phyloP scores from a whole-genome alignment of 495 filamentous ascomycete genomes.

The Hypomontagnella submonticulosa region DNA sequence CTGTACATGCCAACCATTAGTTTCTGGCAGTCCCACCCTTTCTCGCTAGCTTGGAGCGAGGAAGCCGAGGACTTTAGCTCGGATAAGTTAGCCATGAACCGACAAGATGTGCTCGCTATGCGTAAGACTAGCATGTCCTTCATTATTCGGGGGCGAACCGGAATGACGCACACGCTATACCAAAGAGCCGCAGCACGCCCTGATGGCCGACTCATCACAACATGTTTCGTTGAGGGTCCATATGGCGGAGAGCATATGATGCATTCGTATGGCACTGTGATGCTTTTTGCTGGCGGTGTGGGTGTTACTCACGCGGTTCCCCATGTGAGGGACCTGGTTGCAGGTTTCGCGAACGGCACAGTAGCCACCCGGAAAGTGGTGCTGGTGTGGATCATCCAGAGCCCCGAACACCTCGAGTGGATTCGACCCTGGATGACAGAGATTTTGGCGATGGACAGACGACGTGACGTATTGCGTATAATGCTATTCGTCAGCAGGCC shows the following conservation, averaged over 20 bases:
- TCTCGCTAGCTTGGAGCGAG: conserved; percentile 73
- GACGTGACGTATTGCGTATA: conserved; percentile 83
- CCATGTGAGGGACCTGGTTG: conserved; percentile 78
- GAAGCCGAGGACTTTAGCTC: conserved; percentile 58
- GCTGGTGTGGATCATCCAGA: conserved; percentile 91
- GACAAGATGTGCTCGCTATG: conserved; percentile 66
- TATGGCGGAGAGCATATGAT: conserved; percentile 77
- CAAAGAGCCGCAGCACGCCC: conserved; percentile 70
- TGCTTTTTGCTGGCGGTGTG: conserved; percentile 88
- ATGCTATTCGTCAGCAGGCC: conserved; percentile 92
- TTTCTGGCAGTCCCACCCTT: conserved; percentile 75
- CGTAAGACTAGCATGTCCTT: conserved; percentile 77
- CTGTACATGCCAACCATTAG: conserved; percentile 82
- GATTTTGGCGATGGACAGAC: conserved; percentile 83
- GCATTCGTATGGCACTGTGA: conserved; percentile 83
- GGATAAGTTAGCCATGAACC: conserved; percentile 65
- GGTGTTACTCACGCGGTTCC: conserved; percentile 90
- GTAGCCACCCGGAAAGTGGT: conserved; percentile 83
- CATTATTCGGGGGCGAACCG: conserved; percentile 79
- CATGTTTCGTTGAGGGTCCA: conserved; percentile 81
- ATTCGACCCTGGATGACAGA: conserved; percentile 95
- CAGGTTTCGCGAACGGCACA: conserved; percentile 72
- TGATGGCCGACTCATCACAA: conserved; percentile 67
- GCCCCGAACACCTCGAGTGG: conserved; percentile 90
- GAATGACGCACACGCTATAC: conserved; percentile 83